Base-by-base conservation (phyloP, 2,329 filamentous ascomycete species). In the Aspergillus brunneoviolaceus region DNA sequence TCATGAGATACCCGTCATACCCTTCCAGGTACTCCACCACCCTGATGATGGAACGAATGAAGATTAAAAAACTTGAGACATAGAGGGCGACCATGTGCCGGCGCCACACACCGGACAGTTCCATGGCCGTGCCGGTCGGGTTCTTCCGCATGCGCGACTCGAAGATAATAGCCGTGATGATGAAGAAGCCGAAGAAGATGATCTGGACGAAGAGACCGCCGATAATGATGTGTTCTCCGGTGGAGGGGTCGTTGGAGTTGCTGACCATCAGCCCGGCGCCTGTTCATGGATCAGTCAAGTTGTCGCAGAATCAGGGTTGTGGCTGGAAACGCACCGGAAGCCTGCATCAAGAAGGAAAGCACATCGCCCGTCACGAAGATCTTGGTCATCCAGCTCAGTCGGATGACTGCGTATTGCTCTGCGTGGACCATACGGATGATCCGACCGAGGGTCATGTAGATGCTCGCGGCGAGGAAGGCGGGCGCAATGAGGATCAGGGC, bases 71-170 rank as follows among this genome's bases (percentile, higher is more conserved):
- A 48, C 69, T 68, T 6, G 66, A 59, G n/a, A 64, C 51, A 33
- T 67, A 70, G 0, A 71, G 64, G 2, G 69, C 72, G 49, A 70
- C 68, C 55, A 81, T 69, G 29, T 79, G 69, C 10, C 58, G 65
- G 29, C 68, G 71, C 79, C 79, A 81, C 19, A 70, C 48, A 1
- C 21, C 21, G 4, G 53, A 51, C 27, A 75, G 39, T 4, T 64
- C 61, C 0, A 51, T 25, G 3, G 72, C 69, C 0, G 59, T 60
- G 35, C 60, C 51, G 33, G 73, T 76, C 0, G 77, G 76, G 4
- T 63, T 48, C 6, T 64, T 68, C 1, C 52, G 49, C 77, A 73
- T 60, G n/a, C 70, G 71, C 1, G 42, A 16, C 45, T 72, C 67
- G 55, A 73, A 72, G 1, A 70, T 42, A 0, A 67, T 23, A 0